Evolutionary conservation across 768 basidiomycete species (phyloP), one percentile per base, ranked within the genome.

Genomic region (Boletus reticulatus): DNA sequence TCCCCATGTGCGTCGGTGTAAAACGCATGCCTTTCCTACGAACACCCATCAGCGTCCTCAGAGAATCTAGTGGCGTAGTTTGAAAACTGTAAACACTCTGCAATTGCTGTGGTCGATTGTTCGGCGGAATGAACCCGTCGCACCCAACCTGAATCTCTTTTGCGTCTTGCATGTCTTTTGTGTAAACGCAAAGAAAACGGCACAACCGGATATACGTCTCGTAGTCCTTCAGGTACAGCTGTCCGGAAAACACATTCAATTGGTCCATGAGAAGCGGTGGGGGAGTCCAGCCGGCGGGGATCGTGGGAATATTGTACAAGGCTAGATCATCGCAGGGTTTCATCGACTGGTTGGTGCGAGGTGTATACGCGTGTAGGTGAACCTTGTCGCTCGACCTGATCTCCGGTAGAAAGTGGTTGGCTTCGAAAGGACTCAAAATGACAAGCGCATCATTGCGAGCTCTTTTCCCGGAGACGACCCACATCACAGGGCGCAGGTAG

Each of bases 341-440:
- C 72, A 72, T 75, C 1, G 61, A 60, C 29, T 62, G 56, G 9
- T 60, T 70, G 39, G 72, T 66, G 3, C 76, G 67, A 4, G 80
- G 74, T 0, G 77, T 61, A 54, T 81, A 81, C 4, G 74, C 39
- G 56, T 80, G 78, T 17, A 81, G 70, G 49, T 70, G 67, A 19
- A 75, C 74, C 10, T 59, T 31, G 7, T 60, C 56, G 61, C 68
- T 69, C 20, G 36, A 36, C 19, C 67, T 73, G 53, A 81, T 76
- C 0, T 24, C 11, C 61, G 74, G 67, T 3, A 80, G 64, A 20
- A 79, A 65, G 39, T 49, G 53, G 41, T 80, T 67, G 39, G 62
- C 75, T 62, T 81, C 79, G 52, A 39, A 66, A 10, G 75, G 74
- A 63, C 80, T 82, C 59, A 80, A 46, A 13, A 76, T 57, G 27